These are phyloP conservation scores for Ganoderma lingzhi DNA, from an alignment of 1,284 basidiomycete species.

Conservation along the genomic window DNA sequence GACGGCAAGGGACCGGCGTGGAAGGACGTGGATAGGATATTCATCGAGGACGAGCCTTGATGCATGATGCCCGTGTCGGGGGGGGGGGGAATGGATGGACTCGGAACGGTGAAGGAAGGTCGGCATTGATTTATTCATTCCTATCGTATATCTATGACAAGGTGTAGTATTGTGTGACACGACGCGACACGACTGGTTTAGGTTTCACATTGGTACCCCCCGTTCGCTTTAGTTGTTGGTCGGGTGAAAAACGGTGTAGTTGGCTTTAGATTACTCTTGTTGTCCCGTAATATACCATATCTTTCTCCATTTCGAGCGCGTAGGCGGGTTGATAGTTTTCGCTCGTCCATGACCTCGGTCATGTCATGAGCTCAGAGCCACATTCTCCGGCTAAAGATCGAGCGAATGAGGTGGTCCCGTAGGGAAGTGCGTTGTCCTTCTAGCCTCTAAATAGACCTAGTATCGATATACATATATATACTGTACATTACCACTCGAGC, in stretches of 20 bases:
- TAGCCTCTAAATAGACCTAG: neutral
- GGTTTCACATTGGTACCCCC: neutral
- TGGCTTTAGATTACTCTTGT: neutral
- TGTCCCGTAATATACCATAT: neutral
- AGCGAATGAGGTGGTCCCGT: neutral
- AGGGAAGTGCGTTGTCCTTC: too few relatives aligned
- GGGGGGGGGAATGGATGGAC: neutral
- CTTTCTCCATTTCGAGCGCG: neutral
- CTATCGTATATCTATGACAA: slow-evolving; percentile 17
- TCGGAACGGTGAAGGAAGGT: slow-evolving; percentile 8
- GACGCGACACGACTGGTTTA: neutral
- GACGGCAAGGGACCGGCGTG: slow-evolving; percentile 51
- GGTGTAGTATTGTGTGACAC: slow-evolving; percentile 21
- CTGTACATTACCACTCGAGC: slow-evolving; percentile 29
- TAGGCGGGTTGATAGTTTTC: neutral
- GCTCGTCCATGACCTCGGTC: neutral
- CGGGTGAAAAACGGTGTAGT: neutral
- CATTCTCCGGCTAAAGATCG: neutral
- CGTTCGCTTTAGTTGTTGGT: neutral
- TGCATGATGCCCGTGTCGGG: too few relatives aligned
- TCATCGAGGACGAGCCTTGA: slow-evolving; percentile 67
- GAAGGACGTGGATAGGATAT: slow-evolving; percentile 82
- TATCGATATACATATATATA: neutral
- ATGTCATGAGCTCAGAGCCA: neutral
- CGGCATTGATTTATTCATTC: slow-evolving; percentile 26